phyloP scores from a whole-genome alignment of 108 stramenopile species.

The Cyclotella sp. region DNA sequence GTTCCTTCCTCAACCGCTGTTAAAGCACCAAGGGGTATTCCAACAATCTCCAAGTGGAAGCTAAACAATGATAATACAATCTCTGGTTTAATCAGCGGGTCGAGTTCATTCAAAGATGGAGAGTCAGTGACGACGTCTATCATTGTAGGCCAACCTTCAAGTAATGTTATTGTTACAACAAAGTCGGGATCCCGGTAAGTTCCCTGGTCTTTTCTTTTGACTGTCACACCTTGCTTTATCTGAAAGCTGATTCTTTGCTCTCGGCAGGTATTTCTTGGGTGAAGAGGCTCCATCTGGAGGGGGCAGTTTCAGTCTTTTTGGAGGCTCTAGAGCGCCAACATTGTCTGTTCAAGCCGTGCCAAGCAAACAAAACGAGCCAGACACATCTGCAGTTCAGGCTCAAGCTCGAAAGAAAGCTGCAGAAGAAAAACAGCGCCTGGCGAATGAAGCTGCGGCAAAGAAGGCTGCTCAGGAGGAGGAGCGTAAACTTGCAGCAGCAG shows the following conservation, averaged over 20 bases:
- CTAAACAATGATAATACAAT: slow-evolving; percentile 61
- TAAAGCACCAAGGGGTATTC: slow-evolving; percentile 53
- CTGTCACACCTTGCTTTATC: not conserved
- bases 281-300: slow-evolving; percentile 45
- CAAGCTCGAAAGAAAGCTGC: slow-evolving; percentile 34
- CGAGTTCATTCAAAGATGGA: slow-evolving; percentile 51
- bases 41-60: slow-evolving; percentile 64
- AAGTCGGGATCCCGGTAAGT: slow-evolving; percentile 55
- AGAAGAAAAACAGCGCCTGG: slow-evolving; percentile 5
- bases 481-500: not conserved
- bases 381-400: slow-evolving; percentile 15
- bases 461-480: slow-evolving; percentile 1
- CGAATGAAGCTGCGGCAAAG: not conserved
- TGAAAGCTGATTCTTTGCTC: not conserved
- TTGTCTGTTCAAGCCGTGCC: slow-evolving; percentile 1
- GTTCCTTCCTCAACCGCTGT: not conserved
- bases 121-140: slow-evolving; percentile 55
- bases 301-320: slow-evolving; percentile 40
- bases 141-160: slow-evolving; percentile 43
- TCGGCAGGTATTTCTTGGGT: slow-evolving; percentile 43
- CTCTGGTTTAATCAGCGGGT: slow-evolving; percentile 57
- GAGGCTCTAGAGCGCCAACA: slow-evolving; percentile 10
- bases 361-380: slow-evolving; percentile 7
- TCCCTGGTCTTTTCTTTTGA: not conserved
- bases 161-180: slow-evolving; percentile 51